phyloP scores from a whole-genome alignment of 169 alveolate species.

The Eimeria praecox region DNA sequence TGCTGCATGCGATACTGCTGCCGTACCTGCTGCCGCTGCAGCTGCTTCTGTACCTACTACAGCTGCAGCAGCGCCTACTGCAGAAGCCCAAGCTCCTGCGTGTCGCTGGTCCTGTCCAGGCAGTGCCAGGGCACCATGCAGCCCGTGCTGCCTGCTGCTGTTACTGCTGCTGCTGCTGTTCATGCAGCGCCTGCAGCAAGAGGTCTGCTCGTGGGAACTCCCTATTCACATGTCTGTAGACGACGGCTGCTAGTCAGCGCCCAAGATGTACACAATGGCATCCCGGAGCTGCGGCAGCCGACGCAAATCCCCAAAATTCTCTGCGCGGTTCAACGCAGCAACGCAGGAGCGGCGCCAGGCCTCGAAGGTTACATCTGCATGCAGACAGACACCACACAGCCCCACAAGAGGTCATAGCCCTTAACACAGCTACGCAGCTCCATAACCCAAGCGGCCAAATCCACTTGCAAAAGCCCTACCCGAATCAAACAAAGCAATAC shows the following conservation, averaged over 20 bases:
- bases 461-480: too few relatives aligned
- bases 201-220: slow-evolving; percentile 17
- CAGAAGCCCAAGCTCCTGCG: slow-evolving; percentile 21
- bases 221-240: slow-evolving; percentile 1
- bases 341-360: slow-evolving; percentile 68
- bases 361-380: slow-evolving; percentile 42
- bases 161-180: slow-evolving; percentile 11
- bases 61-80: slow-evolving; percentile 33
- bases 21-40: slow-evolving; percentile 56
- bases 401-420: background rate
- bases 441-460: background rate
- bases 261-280: slow-evolving; percentile 63
- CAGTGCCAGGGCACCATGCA: slow-evolving; percentile 26
- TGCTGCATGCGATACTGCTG: slow-evolving; percentile 53
- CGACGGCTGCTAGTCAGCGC: slow-evolving; percentile 50
- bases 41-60: slow-evolving; percentile 6
- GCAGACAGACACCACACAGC: background rate
- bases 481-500: background rate
- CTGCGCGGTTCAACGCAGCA: slow-evolving; percentile 64
- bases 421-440: background rate
- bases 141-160: slow-evolving; percentile 31
- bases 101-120: slow-evolving; percentile 19
- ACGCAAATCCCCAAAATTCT: slow-evolving; percentile 60
- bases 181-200: background rate
- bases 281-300: slow-evolving; percentile 69